Evolutionary conservation across 2,329 filamentous ascomycete species (phyloP).

Genomic region (Aspergillus pseudoviridinutans): DNA sequence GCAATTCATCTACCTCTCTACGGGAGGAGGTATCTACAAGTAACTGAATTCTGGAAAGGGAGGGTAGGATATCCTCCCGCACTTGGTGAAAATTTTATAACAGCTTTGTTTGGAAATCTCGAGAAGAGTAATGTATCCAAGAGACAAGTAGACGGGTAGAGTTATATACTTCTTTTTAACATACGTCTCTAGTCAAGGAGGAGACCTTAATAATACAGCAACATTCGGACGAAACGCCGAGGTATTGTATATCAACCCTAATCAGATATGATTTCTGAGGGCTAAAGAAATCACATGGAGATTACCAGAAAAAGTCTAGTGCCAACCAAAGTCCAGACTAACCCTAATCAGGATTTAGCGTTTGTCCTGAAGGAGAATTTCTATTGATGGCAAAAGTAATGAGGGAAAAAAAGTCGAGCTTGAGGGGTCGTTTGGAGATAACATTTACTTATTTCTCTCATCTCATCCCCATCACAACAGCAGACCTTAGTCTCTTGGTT

Average conservation of each 20-base stretch:
- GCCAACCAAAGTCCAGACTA: constrained; percentile 2
- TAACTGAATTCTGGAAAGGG: not conserved
- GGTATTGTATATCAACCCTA: constrained; percentile 20
- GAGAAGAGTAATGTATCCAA: not conserved
- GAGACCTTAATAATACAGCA: not conserved
- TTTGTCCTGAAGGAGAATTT: constrained; percentile 22
- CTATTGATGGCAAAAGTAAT: constrained; percentile 21
- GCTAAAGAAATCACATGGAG: constrained; percentile 22
- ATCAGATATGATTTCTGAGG: constrained; percentile 10
- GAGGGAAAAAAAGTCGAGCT: constrained; percentile 25
- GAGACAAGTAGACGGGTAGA: not conserved
- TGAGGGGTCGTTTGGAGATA: constrained; percentile 12
- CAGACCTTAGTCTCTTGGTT: not conserved
- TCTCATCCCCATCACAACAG: not conserved
- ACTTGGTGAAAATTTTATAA: not conserved
- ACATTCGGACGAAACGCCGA: not conserved
- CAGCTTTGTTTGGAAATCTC: not conserved
- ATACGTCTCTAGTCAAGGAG: not conserved
- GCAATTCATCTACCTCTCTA: not conserved
- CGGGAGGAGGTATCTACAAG: not conserved
- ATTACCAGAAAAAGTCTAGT: constrained; percentile 13
- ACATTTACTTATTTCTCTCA: constrained; percentile 8
- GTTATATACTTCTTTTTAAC: not conserved
- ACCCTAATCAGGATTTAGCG: constrained; percentile 9
- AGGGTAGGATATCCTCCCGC: not conserved